Evolutionary conservation across 192 early-diverging fungal genomes (phyloP), one percentile per base, ranked within the genome.

Genomic region (Coemansia sp.): DNA sequence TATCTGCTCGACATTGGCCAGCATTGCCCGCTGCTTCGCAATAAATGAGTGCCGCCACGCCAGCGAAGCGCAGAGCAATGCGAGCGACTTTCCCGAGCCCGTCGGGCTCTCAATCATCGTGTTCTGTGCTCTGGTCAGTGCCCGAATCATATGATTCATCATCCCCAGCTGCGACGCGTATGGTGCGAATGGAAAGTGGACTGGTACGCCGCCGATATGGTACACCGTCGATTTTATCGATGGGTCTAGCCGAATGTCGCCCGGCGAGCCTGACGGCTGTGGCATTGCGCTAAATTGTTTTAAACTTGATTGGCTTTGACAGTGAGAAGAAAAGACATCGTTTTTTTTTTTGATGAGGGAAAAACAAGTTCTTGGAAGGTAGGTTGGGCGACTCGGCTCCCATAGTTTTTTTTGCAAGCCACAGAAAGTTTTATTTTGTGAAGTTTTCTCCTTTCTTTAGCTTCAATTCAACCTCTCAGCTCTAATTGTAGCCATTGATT

Each of bases 81-180:
- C 86, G 25, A 93, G 56, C 3, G 89, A 88, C 61, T 93, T 93
- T 27, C 91, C 91, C 9, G 91, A 91, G 1, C 91, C 91, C 1
- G 87, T 89, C 2, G 87, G 86, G 25, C 83, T 85, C 40, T 91
- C 87, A n/a, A 91, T 74, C 52, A 92, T 71, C 0, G 86, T 83
- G 61, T 91, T 86, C 35, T 86, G 58, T 4, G 72, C 32, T 10
- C 54, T 61, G 38, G 80, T 81, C 14, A 86, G 58, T 1, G 84
- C 82, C 3, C 73, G 61, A 14, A 85, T 68, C 66, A 90, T 83
- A 56, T 82, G 83, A 59, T 69, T 71, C 87, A 90, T 90, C 73
- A 90, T 81, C 3, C 58, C 69, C 12, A 82, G 64, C 64, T 90
- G 89, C 40, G 84, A 82, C 29, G 84, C 72, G 35, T 90, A 90